Evolutionary conservation across 1,139 yeast genomes (phyloP).

Genomic region (Pichia kudriavzevii): DNA sequence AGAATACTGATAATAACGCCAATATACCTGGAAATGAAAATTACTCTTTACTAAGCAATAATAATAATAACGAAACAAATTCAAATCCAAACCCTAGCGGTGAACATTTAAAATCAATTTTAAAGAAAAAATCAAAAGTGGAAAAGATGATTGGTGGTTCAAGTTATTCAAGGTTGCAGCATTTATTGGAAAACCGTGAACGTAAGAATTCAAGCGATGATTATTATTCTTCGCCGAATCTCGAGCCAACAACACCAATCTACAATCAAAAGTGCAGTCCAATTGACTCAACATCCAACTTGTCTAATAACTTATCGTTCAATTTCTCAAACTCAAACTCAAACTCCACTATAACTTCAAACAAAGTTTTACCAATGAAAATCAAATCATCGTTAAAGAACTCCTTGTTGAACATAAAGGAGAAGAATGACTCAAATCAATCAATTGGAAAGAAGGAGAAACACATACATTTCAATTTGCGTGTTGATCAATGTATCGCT

Average conservation of each 20-base stretch:
- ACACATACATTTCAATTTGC: conserved; percentile 84
- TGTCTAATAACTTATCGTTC: background rate
- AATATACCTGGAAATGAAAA: background rate
- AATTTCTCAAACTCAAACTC: conserved; percentile 1
- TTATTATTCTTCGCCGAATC: background rate
- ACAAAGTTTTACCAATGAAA: conserved; percentile 2
- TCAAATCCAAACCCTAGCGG: conserved; percentile 1
- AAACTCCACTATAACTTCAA: background rate
- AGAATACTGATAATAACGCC: conserved; percentile 1
- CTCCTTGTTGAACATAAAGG: conserved; percentile 9
- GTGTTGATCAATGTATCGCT: conserved; percentile 88
- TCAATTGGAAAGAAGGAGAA: conserved; percentile 34
- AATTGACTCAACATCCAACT: background rate
- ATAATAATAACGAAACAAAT: conserved; percentile 1
- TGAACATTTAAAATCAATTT: conserved; percentile 41
- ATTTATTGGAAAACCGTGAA: conserved; percentile 29
- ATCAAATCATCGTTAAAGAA: conserved; percentile 16
- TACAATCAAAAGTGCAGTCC: background rate
- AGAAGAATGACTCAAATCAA: background rate
- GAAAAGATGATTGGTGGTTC: conserved; percentile 51
- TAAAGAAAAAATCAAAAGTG: conserved; percentile 46
- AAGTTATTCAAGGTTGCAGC: conserved; percentile 37
- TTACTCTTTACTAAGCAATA: conserved; percentile 6
- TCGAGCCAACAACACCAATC: background rate
- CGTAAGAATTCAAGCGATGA: conserved; percentile 17